phyloP scores from a whole-genome alignment of 192 early-diverging fungal species.

The Spizellomyces sp. region DNA sequence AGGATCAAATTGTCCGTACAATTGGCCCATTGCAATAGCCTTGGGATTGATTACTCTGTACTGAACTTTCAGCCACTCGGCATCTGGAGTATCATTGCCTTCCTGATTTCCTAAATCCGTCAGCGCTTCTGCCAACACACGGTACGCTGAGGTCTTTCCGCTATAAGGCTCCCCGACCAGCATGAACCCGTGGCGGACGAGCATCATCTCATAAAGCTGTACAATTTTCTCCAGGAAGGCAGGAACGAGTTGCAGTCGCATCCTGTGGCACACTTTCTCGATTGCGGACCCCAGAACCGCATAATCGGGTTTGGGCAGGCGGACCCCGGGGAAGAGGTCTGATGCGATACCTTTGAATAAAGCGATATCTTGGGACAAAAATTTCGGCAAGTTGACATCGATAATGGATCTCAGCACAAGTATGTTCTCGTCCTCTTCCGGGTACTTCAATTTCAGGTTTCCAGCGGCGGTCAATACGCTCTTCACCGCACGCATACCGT shows the following conservation, averaged over 20 bases:
- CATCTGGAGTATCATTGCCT: constrained; percentile 36
- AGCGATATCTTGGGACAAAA: constrained; percentile 65
- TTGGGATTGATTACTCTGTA: constrained; percentile 64
- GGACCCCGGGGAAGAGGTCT: constrained; percentile 63
- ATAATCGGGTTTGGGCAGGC: constrained; percentile 63
- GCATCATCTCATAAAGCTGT: constrained; percentile 69
- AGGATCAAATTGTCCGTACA: constrained; percentile 67
- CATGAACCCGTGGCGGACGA: constrained; percentile 68
- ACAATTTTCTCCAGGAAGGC: constrained; percentile 66
- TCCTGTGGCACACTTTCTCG: constrained; percentile 47
- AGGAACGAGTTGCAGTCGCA: constrained; percentile 55
- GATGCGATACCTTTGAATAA: constrained; percentile 62
- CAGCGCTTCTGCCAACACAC: constrained; percentile 60
- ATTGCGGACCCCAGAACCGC: constrained; percentile 51
- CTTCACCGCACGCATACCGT: constrained; percentile 68
- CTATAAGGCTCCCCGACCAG: constrained; percentile 63
- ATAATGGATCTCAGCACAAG: constrained; percentile 62
- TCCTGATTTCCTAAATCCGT: constrained; percentile 42
- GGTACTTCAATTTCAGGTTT: constrained; percentile 64
- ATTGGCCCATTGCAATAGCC: constrained; percentile 62
- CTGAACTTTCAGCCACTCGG: constrained; percentile 55
- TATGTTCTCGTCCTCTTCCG: constrained; percentile 64
- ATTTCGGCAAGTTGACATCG: constrained; percentile 67
- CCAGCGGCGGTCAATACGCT: constrained; percentile 63
- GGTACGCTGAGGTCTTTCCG: constrained; percentile 62